Percentiles rank a stretch among this genome's conserved stretches.
These are phyloP conservation scores for Cladophialophora yegresii DNA, from an alignment of 2,329 filamentous ascomycete species.

Conservation along the genomic window DNA sequence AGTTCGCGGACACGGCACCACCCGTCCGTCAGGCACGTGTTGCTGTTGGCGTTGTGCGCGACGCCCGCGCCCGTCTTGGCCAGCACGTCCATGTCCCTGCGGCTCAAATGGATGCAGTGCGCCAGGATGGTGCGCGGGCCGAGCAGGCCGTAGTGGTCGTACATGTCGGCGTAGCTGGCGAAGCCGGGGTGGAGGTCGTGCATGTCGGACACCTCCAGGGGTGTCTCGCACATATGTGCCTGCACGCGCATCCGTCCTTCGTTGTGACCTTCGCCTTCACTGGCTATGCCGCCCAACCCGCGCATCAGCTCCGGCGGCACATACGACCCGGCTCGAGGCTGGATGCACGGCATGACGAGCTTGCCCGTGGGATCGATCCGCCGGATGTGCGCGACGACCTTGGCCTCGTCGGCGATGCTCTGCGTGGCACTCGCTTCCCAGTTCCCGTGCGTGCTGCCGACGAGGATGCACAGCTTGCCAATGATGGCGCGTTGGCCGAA, in stretches of 20 bases:
- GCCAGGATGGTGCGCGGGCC: slow-evolving; percentile 59
- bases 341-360: slow-evolving; percentile 54
- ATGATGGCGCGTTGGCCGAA: slow-evolving; percentile 57
- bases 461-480: slow-evolving; percentile 41
- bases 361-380: slow-evolving; percentile 47
- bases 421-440: slow-evolving; percentile 43
- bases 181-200: slow-evolving; percentile 57
- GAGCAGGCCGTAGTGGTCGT: slow-evolving; percentile 57
- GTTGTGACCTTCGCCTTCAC: slow-evolving; percentile 42
- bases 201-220: slow-evolving; percentile 59
- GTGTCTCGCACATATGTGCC: slow-evolving; percentile 66
- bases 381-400: slow-evolving; percentile 45
- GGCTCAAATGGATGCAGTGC: slow-evolving; percentile 64
- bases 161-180: slow-evolving; percentile 59
- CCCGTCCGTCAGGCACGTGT: slow-evolving; percentile 45
- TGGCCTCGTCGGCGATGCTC: slow-evolving; percentile 34
- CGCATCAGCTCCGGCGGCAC: slow-evolving; percentile 56
- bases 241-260: slow-evolving; percentile 57
- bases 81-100: slow-evolving; percentile 50
- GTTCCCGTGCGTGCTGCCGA: slow-evolving; percentile 66
- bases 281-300: slow-evolving; percentile 60
- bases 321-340: slow-evolving; percentile 60
- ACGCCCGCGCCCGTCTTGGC: slow-evolving; percentile 54
- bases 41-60: slow-evolving; percentile 64
- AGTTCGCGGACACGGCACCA: slow-evolving; percentile 51